Conservation (phyloP, 2,329 filamentous ascomycete genomes). For the Colletotrichum sp. region DNA sequence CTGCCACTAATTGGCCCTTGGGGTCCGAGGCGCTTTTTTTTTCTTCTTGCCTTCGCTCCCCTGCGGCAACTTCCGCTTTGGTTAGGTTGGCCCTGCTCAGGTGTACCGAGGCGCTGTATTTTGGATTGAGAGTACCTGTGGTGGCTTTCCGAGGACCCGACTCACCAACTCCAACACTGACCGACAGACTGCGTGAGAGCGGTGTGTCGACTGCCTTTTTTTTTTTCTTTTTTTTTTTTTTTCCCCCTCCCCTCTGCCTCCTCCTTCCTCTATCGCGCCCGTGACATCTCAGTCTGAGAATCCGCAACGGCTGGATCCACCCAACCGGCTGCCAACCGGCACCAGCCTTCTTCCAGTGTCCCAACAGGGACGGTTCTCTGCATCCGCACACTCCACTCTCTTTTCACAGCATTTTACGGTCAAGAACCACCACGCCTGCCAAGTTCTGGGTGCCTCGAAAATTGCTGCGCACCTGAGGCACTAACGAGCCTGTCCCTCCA, state of each 20-base stretch:
- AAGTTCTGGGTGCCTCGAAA: not conserved
- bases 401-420: not conserved
- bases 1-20: constrained; percentile 1
- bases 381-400: not conserved
- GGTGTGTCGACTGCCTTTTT: not conserved
- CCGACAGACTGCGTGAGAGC: not conserved
- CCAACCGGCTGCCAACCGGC: not conserved
- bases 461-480: not conserved
- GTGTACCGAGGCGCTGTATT: not conserved
- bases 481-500: not conserved
- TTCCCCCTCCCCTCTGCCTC: not conserved
- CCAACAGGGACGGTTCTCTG: not conserved
- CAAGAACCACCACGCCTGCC: not conserved
- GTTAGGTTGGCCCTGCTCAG: not conserved
- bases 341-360: not conserved
- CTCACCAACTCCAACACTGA: not conserved
- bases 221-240: too few relatives aligned
- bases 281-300: not conserved
- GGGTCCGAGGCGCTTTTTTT: constrained; percentile 7
- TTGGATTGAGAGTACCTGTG: not conserved
- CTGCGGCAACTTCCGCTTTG: constrained; percentile 14
- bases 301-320: not conserved
- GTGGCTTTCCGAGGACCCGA: not conserved
- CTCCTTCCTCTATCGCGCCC: not conserved
- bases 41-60: not conserved